These are phyloP conservation scores for Mrakia frigida DNA, from an alignment of 768 basidiomycete species.

Conservation along the genomic window DNA sequence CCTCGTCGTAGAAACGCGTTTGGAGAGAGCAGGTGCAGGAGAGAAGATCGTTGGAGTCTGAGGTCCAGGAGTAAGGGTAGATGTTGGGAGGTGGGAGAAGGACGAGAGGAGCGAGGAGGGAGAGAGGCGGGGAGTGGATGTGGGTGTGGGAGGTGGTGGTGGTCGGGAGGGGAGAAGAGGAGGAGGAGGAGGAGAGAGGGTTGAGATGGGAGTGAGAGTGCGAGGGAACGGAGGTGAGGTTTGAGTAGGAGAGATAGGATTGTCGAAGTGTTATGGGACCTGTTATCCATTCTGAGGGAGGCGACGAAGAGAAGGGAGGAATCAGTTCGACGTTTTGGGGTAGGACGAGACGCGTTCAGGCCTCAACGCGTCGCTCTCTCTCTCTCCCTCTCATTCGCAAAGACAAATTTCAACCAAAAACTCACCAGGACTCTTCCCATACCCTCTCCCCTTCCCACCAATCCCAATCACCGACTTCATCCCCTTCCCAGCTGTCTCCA, in stretches of 20 bases:
- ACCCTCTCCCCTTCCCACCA: slow-evolving; percentile 1
- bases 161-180: not conserved
- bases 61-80: slow-evolving; percentile 8
- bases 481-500: slow-evolving; percentile 16
- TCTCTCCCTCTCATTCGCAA: too few relatives aligned
- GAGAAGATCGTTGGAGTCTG: slow-evolving; percentile 4
- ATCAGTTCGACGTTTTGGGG: not conserved
- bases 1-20: slow-evolving; percentile 10
- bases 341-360: too few relatives aligned
- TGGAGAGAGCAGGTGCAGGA: slow-evolving; percentile 4
- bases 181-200: not conserved
- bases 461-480: slow-evolving; percentile 1
- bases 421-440: slow-evolving; percentile 2
- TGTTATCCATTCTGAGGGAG: slow-evolving; percentile 28
- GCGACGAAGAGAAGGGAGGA: not conserved
- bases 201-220: not conserved
- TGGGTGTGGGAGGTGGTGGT: not conserved
- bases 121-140: too few relatives aligned
- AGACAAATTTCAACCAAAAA: not conserved
- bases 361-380: too few relatives aligned
- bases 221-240: not conserved
- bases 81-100: slow-evolving; percentile 7
- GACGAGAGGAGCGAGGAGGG: slow-evolving; percentile 4
- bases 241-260: slow-evolving; percentile 9
- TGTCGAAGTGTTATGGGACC: slow-evolving; percentile 32